These are phyloP conservation scores for Lunularia cruciata DNA, from an alignment of 225 moss, liverwort and hornwort genomes.

Conservation along the genomic window DNA sequence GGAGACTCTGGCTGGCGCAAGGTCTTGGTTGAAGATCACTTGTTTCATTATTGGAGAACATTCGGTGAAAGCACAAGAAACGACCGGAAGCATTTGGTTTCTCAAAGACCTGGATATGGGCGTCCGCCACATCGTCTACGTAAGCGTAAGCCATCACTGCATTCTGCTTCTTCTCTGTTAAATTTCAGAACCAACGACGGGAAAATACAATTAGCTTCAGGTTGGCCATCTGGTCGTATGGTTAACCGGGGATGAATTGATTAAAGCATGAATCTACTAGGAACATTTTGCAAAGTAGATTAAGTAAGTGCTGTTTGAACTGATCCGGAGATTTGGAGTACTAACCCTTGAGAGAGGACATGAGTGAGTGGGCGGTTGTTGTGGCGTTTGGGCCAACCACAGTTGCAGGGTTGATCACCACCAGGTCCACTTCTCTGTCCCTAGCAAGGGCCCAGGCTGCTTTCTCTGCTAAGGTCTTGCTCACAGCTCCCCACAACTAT, in stretches of 20 bases:
- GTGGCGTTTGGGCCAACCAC: constrained; percentile 45
- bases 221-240: not conserved
- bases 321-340: not conserved
- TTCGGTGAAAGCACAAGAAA: constrained; percentile 58
- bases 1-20: constrained; percentile 1
- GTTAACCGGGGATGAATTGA: no score
- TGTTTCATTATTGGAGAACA: constrained; percentile 33
- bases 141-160: constrained; percentile 79
- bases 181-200: constrained; percentile 26
- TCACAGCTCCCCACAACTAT: constrained; percentile 86
- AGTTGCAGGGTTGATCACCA: constrained; percentile 88
- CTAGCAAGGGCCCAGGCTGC: constrained; percentile 87
- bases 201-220: constrained; percentile 25
- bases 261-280: no score
- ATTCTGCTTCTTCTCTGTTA: constrained; percentile 48
- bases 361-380: constrained; percentile 47
- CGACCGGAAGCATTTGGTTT: constrained; percentile 66
- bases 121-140: constrained; percentile 81
- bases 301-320: no score
- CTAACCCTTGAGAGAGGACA: constrained; percentile 48
- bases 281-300: no score
- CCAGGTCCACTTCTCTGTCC: constrained; percentile 83
- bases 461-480: constrained; percentile 79
- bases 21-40: constrained; percentile 22
- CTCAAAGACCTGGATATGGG: constrained; percentile 74